Conservation (phyloP, 2,329 filamentous ascomycete species). For the Sphaerulina vaccinii region DNA sequence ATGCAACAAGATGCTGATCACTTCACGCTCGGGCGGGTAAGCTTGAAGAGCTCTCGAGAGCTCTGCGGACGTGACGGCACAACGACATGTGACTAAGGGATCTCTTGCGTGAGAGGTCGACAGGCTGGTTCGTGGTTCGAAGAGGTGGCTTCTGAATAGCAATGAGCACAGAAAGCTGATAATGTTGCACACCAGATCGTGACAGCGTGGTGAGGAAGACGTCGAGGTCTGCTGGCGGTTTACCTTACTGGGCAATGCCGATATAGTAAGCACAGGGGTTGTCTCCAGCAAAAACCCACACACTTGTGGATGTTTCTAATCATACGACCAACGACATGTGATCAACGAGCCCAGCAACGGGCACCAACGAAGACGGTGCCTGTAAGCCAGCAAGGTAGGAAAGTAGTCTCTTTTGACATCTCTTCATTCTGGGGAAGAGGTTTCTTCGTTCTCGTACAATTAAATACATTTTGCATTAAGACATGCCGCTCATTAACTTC, state of each 20-base stretch:
- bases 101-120: too few relatives aligned
- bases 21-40: too few relatives aligned
- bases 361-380: neutral
- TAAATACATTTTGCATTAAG: slow-evolving; percentile 12
- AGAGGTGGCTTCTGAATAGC: too few relatives aligned
- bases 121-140: too few relatives aligned
- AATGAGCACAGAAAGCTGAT: neutral
- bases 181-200: neutral
- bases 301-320: neutral
- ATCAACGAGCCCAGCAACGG: neutral
- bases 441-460: slow-evolving; percentile 10
- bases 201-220: neutral
- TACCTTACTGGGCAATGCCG: neutral
- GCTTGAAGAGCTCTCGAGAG: slow-evolving; percentile 4
- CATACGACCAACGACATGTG: neutral
- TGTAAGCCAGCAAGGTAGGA: neutral
- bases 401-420: slow-evolving; percentile 8
- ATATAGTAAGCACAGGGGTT: neutral
- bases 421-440: slow-evolving; percentile 1
- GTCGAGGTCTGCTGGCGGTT: neutral
- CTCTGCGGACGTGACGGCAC: neutral
- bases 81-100: neutral
- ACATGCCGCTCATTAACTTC: slow-evolving; percentile 9
- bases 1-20: neutral
- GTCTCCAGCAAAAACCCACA: neutral